Base-by-base conservation (phyloP, 202 grass and related monocot genomes). In the Hordeum pubiflorum region DNA sequence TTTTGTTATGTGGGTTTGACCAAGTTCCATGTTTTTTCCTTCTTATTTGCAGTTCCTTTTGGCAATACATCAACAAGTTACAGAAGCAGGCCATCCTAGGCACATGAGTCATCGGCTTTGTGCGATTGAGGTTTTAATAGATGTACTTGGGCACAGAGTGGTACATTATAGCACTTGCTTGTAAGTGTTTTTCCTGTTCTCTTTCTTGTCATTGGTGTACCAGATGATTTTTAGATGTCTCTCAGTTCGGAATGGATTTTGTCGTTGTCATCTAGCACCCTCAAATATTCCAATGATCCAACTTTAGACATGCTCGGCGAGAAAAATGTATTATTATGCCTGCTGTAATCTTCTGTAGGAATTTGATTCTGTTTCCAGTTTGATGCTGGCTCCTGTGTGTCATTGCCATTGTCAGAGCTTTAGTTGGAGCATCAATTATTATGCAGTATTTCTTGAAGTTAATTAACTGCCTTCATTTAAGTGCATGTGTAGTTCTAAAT, bases 31-130 rank as follows among this genome's bases (percentile, higher is more conserved):
- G 17, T 50, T 37, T 14, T 41, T 76, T 31, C 46, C 10, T 71
- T 79, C 14, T 71, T 79, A 75, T 83, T 79, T 63, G 54, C 89
- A 97, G 94, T 94, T 97, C 55, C 84, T 97, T 39, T 84, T 97
- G 59, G 90, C 84, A 87, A 89, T 94, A 82, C 94, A 97, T 85
- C 91, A 93, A 79, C 90, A 97, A 74, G 79, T 97, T 89, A 77
- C 86, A 82, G 92, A 89, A 77, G 88, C 94, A 82, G 81, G 77
- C 82, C 91, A 94, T 89, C 80, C 88, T 36, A 84, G 90, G 50
- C 94, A 97, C 80, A 92, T 93, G 77, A 65, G 85, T 81, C 86
- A 89, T 87, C 86, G 78, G 31, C 84, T 97, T 60, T 86, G 84
- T 76, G 88, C 94, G 52, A 89, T 94, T 83, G 91, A 97, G 77